phyloP scores from a whole-genome alignment of 73 alveolate species.

The Tetrahymena thermophila region DNA sequence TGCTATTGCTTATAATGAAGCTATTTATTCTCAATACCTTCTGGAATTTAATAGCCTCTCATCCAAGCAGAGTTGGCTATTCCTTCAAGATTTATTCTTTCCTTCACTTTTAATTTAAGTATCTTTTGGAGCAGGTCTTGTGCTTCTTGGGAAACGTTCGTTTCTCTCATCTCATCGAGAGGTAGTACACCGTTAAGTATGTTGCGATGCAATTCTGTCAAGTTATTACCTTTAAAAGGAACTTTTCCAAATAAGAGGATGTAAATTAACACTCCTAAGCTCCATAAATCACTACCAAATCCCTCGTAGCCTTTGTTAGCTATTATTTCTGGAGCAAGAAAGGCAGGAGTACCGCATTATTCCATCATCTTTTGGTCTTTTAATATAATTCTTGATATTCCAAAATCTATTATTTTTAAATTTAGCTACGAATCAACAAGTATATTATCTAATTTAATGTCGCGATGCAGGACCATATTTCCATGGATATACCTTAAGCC shows the following conservation, averaged over 20 bases:
- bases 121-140: conserved; percentile 38
- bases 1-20: conserved; percentile 4
- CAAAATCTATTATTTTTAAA: conserved; percentile 94
- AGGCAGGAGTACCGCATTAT: conserved; percentile 99
- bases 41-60: background rate
- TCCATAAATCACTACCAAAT: conserved; percentile 93
- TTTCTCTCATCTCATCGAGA: conserved; percentile 28
- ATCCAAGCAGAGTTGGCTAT: conserved; percentile 48
- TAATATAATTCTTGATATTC: conserved; percentile 76
- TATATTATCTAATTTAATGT: conserved; percentile 92
- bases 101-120: conserved; percentile 35
- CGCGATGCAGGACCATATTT: conserved; percentile 89
- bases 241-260: conserved; percentile 89
- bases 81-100: conserved; percentile 38
- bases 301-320: conserved; percentile 92
- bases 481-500: conserved; percentile 79
- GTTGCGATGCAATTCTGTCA: conserved; percentile 72
- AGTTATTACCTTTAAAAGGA: conserved; percentile 90
- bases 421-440: conserved; percentile 77
- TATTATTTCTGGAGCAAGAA: conserved; percentile 98
- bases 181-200: conserved; percentile 34
- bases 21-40: background rate
- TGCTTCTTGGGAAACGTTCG: conserved; percentile 34
- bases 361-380: conserved; percentile 83
- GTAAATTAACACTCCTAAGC: conserved; percentile 89